phyloP scores from a whole-genome alignment of 805 yeast genomes.

The Saturnispora halmiae region DNA sequence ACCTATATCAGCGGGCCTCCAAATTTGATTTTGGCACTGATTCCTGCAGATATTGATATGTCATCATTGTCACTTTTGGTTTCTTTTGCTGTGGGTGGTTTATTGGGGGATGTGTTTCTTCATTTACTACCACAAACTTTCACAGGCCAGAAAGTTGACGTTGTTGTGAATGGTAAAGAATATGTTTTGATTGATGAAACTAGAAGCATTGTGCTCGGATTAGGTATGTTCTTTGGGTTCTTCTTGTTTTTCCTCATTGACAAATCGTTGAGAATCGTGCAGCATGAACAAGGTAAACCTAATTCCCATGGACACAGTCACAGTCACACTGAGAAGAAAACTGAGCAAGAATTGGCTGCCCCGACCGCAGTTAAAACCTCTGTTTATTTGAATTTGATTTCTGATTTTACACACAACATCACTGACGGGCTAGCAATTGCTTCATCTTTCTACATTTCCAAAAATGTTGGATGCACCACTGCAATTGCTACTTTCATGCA shows the following conservation, averaged over 20 bases:
- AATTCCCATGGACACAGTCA: conserved; percentile 38
- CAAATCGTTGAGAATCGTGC: conserved; percentile 45
- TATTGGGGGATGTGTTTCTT: conserved; percentile 64
- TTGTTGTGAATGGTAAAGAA: conserved; percentile 16
- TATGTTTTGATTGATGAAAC: conserved; percentile 41
- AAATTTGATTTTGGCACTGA: conserved; percentile 42
- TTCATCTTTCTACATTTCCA: conserved; percentile 55
- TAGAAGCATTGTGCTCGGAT: conserved; percentile 41
- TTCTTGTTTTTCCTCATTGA: conserved; percentile 53
- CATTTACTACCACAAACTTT: conserved; percentile 67
- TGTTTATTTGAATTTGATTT: conserved; percentile 56
- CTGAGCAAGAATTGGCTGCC: too few species aligned
- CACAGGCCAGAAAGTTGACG: conserved; percentile 40
- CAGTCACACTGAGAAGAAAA: conserved; percentile 22
- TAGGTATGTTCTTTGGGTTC: conserved; percentile 54
- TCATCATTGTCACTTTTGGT: conserved; percentile 45
- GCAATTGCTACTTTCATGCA: conserved; percentile 65
- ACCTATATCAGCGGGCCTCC: conserved; percentile 60
- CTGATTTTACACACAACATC: conserved; percentile 66
- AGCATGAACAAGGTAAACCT: conserved; percentile 28
- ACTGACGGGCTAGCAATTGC: conserved; percentile 74
- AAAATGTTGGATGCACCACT: conserved; percentile 56
- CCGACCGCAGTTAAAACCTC: conserved; percentile 37
- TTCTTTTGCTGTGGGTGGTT: conserved; percentile 68
- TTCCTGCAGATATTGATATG: conserved; percentile 50